Conservation (phyloP, 176 grass and related monocot species). For the Saccharum officinarum region DNA sequence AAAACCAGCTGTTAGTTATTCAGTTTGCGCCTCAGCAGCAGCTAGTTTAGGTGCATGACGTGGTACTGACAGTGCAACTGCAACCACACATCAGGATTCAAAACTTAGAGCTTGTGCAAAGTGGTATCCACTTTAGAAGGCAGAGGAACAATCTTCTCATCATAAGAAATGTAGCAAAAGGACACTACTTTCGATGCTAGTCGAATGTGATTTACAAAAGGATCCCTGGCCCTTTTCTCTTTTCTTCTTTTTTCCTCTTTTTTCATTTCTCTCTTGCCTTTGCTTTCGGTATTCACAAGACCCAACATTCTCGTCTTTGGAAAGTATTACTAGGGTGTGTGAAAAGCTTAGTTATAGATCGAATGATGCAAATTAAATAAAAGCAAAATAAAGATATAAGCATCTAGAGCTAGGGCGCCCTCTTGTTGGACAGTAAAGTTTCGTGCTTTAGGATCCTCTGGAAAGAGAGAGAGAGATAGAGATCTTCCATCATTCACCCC, state of each 20-base stretch:
- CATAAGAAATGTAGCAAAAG: slow-evolving; percentile 35
- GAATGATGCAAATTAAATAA: neutral
- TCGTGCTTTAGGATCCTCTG: slow-evolving; percentile 35
- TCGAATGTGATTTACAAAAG: slow-evolving; percentile 47
- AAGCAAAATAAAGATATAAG: neutral
- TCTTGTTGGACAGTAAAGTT: slow-evolving; percentile 29
- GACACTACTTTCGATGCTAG: slow-evolving; percentile 51
- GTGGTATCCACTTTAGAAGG: slow-evolving; percentile 51
- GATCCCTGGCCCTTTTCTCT: slow-evolving; percentile 10
- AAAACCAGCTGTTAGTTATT: neutral
- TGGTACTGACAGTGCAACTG: slow-evolving; percentile 7
- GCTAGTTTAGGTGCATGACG: neutral
- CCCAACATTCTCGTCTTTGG: slow-evolving; percentile 52
- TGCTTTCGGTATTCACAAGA: slow-evolving; percentile 48
- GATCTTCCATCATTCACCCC: slow-evolving; percentile 32
- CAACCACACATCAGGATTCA: slow-evolving; percentile 42
- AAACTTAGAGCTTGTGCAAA: slow-evolving; percentile 62
- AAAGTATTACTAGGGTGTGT: slow-evolving; percentile 44
- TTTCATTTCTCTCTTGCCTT: slow-evolving; percentile 35
- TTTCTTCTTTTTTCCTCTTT: neutral
- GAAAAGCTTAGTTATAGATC: slow-evolving; percentile 44
- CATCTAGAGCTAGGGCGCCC: slow-evolving; percentile 1
- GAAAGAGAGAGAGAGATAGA: slow-evolving; percentile 40
- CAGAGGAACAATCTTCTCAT: slow-evolving; percentile 46
- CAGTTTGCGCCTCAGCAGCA: neutral